These are phyloP conservation scores for sorghum (Sorghum bicolor) DNA, from an alignment of 176 grass and related monocot species.

Conservation along the genomic window Sorghum_bicolor_NCBIv3 NC_012871.2:8893001-8893500, in stretches of 20 bases:
- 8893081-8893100: neutral
- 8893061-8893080: neutral
- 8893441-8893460: too few species aligned
- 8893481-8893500: too few species aligned
- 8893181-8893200: too few species aligned
- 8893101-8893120: neutral
- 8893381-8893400: too few species aligned
- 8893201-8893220: too few species aligned
- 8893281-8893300: neutral
- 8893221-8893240: too few species aligned
- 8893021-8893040: neutral
- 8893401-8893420: too few species aligned
- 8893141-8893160: too few species aligned
- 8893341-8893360: slow-evolving; percentile 1
- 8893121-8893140: neutral
- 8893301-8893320: neutral
- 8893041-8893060: neutral
- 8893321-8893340: neutral
- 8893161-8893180: too few species aligned
- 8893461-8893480: too few species aligned
- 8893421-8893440: too few species aligned
- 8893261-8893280: neutral
- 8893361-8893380: too few species aligned
- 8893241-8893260: neutral
- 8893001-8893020: neutral